Base-by-base conservation (phyloP, 805 yeast species). In the Metahyphopichia silvanorum region DNA sequence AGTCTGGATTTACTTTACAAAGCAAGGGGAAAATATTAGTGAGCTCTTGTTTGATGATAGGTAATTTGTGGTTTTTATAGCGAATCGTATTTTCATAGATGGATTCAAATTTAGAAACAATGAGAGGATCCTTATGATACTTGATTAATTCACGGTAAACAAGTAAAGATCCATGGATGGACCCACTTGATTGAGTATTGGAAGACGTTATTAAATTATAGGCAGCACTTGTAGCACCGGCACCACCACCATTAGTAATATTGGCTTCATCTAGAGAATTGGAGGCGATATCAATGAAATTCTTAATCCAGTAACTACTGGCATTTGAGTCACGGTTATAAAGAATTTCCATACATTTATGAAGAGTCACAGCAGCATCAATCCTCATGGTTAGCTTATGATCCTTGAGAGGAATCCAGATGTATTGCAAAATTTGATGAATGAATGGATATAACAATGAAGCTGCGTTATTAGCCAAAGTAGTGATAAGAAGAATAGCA, bases 331-430 rank as follows among this genome's bases (percentile, higher is more conserved):
- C 97, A 40, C 98, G 70, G 34, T 82, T 81, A 44, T 83, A 80
- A 10, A 91, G 77, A 6, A 93, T 87, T 30, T 74, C 74, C 45
- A 89, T 69, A 53, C 96, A 87, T 36, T 79, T 76, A 16, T 82
- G 82, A 35, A 93, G 62, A 2, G 95, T 81, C 1, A 76, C 69
- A 0, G 96, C 96, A 1, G 97, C 82, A 52, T 91, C 98, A 34
- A 71, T 71, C 44, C 98, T 69, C 25, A 91, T 81, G 2, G 75
- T 69, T 13, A 78, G 63, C 47, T 86, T 88, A 13, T 79, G 71
- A 54, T 93, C 98, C 40, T 91, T 70, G 26, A 93, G 63, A 0
- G 94, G 95, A 24, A 79, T 71, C 96, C 97, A 91, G 12, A 93
- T 76, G 44, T 84, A 81, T 29, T 84, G 86, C 34, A 91, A 64